A percentile compares a stretch with the other conserved stretches of the same genome.
Conservation (phyloP, 2,329 filamentous ascomycete genomes). For the Colletotrichum sp. region DNA sequence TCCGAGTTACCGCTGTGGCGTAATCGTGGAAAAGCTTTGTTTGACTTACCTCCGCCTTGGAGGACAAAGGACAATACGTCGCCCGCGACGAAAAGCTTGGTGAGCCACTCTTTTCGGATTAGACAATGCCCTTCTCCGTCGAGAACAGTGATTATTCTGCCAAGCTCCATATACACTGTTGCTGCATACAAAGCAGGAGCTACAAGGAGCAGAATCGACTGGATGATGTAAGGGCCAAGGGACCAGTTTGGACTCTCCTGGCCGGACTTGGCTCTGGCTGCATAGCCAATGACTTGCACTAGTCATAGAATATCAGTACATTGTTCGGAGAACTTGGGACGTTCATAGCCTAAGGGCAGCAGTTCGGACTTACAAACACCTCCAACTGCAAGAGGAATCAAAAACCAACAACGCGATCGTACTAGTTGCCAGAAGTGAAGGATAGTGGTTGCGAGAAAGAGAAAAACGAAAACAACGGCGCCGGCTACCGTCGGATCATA, state of each 20-base stretch:
- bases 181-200: constrained; percentile 54
- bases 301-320: background rate
- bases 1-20: background rate
- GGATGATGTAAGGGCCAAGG: constrained; percentile 41
- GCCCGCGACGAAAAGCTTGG: constrained; percentile 58
- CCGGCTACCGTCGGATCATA: constrained; percentile 50
- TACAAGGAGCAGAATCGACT: constrained; percentile 48
- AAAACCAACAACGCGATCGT: constrained; percentile 52
- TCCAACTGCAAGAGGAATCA: constrained; percentile 56
- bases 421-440: constrained; percentile 46
- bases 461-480: constrained; percentile 44
- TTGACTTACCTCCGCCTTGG: constrained; percentile 45
- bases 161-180: constrained; percentile 56
- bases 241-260: constrained; percentile 44
- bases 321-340: background rate
- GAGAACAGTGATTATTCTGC: constrained; percentile 45
- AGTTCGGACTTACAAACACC: constrained; percentile 45
- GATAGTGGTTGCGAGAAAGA: constrained; percentile 45
- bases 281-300: constrained; percentile 57
- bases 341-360: constrained; percentile 17
- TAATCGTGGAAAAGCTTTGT: fast-evolving
- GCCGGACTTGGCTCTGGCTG: constrained; percentile 52
- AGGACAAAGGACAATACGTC: constrained; percentile 58
- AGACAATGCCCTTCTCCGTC: constrained; percentile 36
- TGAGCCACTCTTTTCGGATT: constrained; percentile 46